Conservation (phyloP, 345 rosid species). For the Citropsis articulata region DNA sequence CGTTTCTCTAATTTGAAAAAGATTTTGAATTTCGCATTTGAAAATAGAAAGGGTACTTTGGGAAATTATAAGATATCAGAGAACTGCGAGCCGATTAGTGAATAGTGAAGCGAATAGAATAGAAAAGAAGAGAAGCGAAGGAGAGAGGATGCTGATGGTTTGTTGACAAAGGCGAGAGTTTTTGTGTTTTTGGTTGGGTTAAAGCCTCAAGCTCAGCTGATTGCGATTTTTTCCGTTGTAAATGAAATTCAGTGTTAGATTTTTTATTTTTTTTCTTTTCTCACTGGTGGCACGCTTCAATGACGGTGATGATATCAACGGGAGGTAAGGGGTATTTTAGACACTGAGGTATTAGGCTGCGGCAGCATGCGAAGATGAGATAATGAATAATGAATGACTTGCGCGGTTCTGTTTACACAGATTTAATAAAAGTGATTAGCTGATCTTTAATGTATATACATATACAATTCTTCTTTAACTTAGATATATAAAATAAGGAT, state of each 20-base stretch:
- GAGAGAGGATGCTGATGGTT: background rate
- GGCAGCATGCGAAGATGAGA: background rate
- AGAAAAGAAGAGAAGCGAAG: background rate
- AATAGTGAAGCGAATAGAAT: background rate
- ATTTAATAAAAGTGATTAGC: too few relatives aligned
- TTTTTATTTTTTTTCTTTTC: background rate
- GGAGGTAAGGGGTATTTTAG: background rate
- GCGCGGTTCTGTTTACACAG: too few relatives aligned
- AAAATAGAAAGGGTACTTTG: slow-evolving; percentile 15
- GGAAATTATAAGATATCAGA: background rate
- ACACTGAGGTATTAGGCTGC: background rate
- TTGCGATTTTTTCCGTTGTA: background rate
- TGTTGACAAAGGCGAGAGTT: background rate
- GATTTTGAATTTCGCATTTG: slow-evolving; percentile 18
- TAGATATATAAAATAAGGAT: too few relatives aligned
- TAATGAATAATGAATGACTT: background rate
- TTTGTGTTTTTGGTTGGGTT: too few relatives aligned
- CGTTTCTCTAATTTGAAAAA: background rate
- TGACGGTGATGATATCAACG: background rate
- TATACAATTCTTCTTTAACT: too few relatives aligned
- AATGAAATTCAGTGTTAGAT: background rate
- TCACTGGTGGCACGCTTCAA: background rate
- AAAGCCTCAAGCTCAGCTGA: background rate
- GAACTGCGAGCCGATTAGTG: background rate
- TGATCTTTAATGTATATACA: too few relatives aligned